phyloP scores from a whole-genome alignment of 176 grass and related monocot genomes.

The Zoysia japonica region DNA sequence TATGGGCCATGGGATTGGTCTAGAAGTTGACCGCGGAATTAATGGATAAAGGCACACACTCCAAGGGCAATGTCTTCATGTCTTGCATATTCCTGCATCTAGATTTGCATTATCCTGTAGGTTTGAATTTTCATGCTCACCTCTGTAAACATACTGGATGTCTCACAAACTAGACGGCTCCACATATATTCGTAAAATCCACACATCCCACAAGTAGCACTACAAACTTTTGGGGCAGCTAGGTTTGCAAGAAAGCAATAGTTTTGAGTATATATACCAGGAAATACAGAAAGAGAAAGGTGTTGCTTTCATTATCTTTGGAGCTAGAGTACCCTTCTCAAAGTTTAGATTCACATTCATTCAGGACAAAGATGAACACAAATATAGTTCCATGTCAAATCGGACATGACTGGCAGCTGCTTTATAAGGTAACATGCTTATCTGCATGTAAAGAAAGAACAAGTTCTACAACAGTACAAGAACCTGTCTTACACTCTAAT shows the following conservation, averaged over 20 bases:
- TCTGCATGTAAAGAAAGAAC: conserved; percentile 19
- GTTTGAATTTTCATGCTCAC: conserved; percentile 8
- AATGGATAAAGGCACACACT: conserved; percentile 52
- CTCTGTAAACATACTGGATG: conserved; percentile 17
- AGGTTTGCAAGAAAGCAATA: neutral
- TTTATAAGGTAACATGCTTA: conserved; percentile 10
- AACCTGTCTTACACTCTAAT: conserved; percentile 17
- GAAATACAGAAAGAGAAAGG: conserved; percentile 18
- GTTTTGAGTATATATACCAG: conserved; percentile 16
- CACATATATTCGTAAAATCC: conserved; percentile 6
- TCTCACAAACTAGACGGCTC: neutral
- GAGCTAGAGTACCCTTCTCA: conserved; percentile 10
- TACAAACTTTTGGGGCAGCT: neutral
- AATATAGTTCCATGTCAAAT: conserved; percentile 26
- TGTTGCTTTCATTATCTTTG: conserved; percentile 16
- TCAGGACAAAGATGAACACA: conserved; percentile 13
- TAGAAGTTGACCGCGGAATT: conserved; percentile 52
- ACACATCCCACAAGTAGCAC: conserved; percentile 14
- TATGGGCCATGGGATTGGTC: conserved; percentile 30
- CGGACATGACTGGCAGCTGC: conserved; percentile 5
- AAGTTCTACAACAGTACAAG: conserved; percentile 20
- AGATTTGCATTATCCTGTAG: conserved; percentile 31
- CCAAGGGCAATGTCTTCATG: conserved; percentile 41
- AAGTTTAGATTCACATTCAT: conserved; percentile 21
- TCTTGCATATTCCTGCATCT: conserved; percentile 38